Conservation (phyloP, 495 filamentous ascomycete species). For the Elaphomyces granulatus region DNA sequence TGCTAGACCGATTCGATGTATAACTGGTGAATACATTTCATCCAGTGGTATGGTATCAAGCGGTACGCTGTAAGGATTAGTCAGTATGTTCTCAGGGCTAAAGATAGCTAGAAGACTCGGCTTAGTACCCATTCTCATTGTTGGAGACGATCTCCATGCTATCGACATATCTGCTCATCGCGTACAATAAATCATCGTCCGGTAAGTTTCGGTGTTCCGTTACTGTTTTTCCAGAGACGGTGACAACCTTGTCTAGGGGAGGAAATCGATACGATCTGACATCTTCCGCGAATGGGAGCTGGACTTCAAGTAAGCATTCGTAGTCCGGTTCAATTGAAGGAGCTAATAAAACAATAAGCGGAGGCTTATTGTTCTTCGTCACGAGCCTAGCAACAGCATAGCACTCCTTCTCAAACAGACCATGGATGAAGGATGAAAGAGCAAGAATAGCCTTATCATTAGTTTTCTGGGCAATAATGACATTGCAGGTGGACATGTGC, state of each 20-base stretch:
- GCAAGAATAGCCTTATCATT: constrained; percentile 68
- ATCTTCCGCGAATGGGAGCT: constrained; percentile 92
- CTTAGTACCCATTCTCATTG: constrained; percentile 57
- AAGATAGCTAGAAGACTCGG: background rate
- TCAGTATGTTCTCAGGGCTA: constrained; percentile 16
- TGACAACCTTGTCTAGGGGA: constrained; percentile 75
- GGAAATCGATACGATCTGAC: constrained; percentile 80
- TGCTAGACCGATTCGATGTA: constrained; percentile 79
- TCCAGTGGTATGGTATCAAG: constrained; percentile 65
- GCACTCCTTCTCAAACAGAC: constrained; percentile 69
- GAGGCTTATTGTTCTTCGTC: constrained; percentile 60
- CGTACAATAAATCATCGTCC: constrained; percentile 49
- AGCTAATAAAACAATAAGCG: constrained; percentile 66
- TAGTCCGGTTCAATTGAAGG: constrained; percentile 68
- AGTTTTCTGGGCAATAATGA: constrained; percentile 56
- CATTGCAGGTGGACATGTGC: constrained; percentile 60
- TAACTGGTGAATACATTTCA: constrained; percentile 77
- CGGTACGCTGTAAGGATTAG: constrained; percentile 36
- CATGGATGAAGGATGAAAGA: constrained; percentile 79
- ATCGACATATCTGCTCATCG: constrained; percentile 87
- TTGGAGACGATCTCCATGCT: constrained; percentile 69
- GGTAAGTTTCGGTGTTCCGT: constrained; percentile 82
- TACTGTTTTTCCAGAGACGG: constrained; percentile 71
- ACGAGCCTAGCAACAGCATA: constrained; percentile 85
- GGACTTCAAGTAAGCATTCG: constrained; percentile 81